Base-by-base conservation (phyloP, 2,329 filamentous ascomycete species). In the Pyrenophora seminiperda region DNA sequence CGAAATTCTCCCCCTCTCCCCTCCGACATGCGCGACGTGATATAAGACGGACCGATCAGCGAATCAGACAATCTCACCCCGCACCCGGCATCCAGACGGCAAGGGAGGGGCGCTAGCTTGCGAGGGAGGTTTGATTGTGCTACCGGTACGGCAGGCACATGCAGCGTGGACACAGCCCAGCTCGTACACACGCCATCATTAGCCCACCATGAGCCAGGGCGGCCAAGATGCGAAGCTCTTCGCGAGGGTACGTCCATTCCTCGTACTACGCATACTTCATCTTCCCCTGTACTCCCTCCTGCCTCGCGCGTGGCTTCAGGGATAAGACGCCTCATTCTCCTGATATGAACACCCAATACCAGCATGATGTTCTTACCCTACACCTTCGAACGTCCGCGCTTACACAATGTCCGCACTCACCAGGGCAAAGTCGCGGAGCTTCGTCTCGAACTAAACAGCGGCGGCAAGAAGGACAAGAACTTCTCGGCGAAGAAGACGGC, bases 401-500 rank as follows among this genome's bases (percentile, higher is more conserved):
- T 75, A 83, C 77, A 73, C 74, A 75, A 73, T 55, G 54, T 68
- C 58, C 68, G 62, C 56, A 64, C 64, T 43, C 66, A 76, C 79
- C 89, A 99, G 94, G 94, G 94, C 82, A 99, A 99, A 83, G 94
- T 97, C 61, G 92, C 93, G 56, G 94, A 99, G 83, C 82, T 99
- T 71, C 91, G 94, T 74, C 85, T 89, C 73, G 94, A 99, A 80
- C 84, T 99, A 72, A 92, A 91, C 76, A 90, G 87, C 75, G 91
- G 91, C 72, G 88, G 90, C 62, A 97, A 96, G 81, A 99, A 97
- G 80, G 94, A 99, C 79, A 97, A 97, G 83, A 96, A 95, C 77
- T 88, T 91, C 76, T 83, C 88, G 36, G 85, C 86, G 61, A 99
- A 97, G 82, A 97, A 97, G 83, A 95, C 97, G 70, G 92, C 94